These are phyloP conservation scores for Nadsonia commutata DNA, from an alignment of 1,139 yeast genomes.

Conservation along the genomic window DNA sequence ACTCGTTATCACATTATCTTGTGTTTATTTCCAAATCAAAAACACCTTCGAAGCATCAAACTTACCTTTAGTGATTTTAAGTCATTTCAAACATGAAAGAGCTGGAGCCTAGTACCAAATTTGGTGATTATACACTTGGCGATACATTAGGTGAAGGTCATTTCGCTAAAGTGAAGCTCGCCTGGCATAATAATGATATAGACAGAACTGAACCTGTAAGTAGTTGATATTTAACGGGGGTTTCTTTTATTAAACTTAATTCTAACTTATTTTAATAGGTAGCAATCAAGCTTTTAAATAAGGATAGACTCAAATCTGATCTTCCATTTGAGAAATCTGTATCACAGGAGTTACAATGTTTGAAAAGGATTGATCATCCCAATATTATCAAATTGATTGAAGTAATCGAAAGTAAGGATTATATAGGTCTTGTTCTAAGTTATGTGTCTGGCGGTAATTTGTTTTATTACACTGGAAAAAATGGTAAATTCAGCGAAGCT, in stretches of 20 bases:
- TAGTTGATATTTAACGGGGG: too few relatives aligned
- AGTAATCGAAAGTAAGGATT: slow-evolving; percentile 84
- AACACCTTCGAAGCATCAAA: too few relatives aligned
- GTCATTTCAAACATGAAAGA: too few relatives aligned
- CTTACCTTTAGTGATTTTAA: too few relatives aligned
- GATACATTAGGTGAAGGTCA: slow-evolving; percentile 97
- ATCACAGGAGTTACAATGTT: slow-evolving; percentile 82
- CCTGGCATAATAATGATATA: slow-evolving; percentile 74
- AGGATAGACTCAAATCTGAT: slow-evolving; percentile 73
- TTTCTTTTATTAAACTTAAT: too few relatives aligned
- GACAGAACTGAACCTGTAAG: too few relatives aligned
- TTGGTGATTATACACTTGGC: slow-evolving; percentile 81
- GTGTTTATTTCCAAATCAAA: too few relatives aligned
- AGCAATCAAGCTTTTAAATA: slow-evolving; percentile 80
- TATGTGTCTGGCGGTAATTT: slow-evolving; percentile 97
- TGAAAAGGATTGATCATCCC: slow-evolving; percentile 77
- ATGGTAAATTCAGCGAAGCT: slow-evolving; percentile 72
- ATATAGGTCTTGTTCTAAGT: slow-evolving; percentile 89
- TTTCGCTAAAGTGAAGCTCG: slow-evolving; percentile 90
- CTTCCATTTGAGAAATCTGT: slow-evolving; percentile 78
- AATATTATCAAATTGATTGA: slow-evolving; percentile 84
- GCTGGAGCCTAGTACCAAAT: too few relatives aligned
- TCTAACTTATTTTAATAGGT: slow-evolving; percentile 55
- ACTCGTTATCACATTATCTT: too few relatives aligned
- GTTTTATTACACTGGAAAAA: slow-evolving; percentile 80